Base-by-base conservation (phyloP, 768 basidiomycete genomes). In the Chlorophyllum brunneum region DNA sequence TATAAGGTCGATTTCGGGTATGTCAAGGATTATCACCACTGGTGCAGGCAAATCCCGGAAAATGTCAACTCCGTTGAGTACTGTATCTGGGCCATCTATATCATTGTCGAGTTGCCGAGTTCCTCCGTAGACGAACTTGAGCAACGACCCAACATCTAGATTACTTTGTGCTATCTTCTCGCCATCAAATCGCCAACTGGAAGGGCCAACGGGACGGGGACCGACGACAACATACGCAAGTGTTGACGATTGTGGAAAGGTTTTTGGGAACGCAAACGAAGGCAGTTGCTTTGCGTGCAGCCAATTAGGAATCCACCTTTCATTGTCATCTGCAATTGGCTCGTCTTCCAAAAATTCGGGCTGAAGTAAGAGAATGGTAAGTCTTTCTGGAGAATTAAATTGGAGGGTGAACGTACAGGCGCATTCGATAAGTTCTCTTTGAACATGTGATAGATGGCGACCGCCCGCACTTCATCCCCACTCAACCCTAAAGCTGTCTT, bases 21-120 rank as follows among this genome's bases (percentile, higher is more conserved):
- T 78, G 58, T 94, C 89, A 39, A 95, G 65, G 31, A 93, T 68
- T 4, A 93, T 63, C 18, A 85, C 63, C 2, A 76, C 82, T 51
- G 70, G 70, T 29, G 80, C 77, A 10, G 65, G 60, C 51, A 82
- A 77, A 20, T 74, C 66, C 45, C 30, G n/a, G n/a, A n/a, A n/a
- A n/a, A n/a, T n/a, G n/a, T n/a, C n/a, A n/a, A n/a, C n/a, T n/a
- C n/a, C n/a, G n/a, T n/a, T n/a, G n/a, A n/a, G n/a, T n/a, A n/a
- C n/a, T n/a, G n/a, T n/a, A n/a, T n/a, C n/a, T n/a, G n/a, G n/a
- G n/a, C n/a, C n/a, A n/a, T n/a, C n/a, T n/a, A n/a, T n/a, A n/a
- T n/a, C n/a, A n/a, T n/a, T n/a, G n/a, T n/a, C n/a, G n/a, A n/a
- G n/a, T n/a, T n/a, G n/a, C n/a, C n/a, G n/a, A n/a, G n/a, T n/a